Percentiles rank a stretch among this genome's conserved stretches.
Evolutionary conservation across 225 moss, liverwort and hornwort species (phyloP).

Genomic region (Marchantia polymorpha): DNA sequence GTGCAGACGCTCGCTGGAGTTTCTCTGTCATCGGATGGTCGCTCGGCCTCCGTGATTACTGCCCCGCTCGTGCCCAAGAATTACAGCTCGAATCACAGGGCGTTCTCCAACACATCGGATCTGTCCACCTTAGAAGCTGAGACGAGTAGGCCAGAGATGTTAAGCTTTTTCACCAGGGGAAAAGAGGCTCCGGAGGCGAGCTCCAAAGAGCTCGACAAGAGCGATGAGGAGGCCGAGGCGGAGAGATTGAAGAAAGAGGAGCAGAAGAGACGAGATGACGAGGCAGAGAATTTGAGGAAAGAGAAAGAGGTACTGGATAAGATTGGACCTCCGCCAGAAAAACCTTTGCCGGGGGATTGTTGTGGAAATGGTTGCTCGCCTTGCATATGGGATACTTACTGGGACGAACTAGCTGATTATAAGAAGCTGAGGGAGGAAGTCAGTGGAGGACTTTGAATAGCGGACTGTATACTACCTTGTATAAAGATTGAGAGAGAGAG

Average conservation of each 20-base stretch:
- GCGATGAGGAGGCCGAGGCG: slow-evolving; percentile 15
- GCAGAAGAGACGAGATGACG: slow-evolving; percentile 11
- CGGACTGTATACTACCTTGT: neutral
- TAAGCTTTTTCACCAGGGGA: neutral
- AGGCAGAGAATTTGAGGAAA: slow-evolving; percentile 24
- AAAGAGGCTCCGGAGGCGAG: neutral
- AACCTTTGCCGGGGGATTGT: slow-evolving; percentile 84
- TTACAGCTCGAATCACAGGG: neutral
- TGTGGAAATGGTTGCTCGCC: slow-evolving; percentile 87
- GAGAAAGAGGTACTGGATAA: slow-evolving; percentile 50
- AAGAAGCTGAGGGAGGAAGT: slow-evolving; percentile 59
- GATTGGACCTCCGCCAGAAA: slow-evolving; percentile 89
- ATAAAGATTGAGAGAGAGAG: neutral
- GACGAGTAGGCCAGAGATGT: neutral
- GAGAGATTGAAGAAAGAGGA: slow-evolving; percentile 11
- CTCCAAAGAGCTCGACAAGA: slow-evolving; percentile 5
- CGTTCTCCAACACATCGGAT: neutral
- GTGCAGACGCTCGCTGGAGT: neutral
- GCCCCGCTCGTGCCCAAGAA: neutral
- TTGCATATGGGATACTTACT: slow-evolving; percentile 93
- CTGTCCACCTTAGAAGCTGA: slow-evolving; percentile 1
- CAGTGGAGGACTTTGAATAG: slow-evolving; percentile 47
- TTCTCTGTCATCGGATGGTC: neutral
- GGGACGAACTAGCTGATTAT: slow-evolving; percentile 72
- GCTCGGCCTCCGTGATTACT: neutral